These are phyloP conservation scores for Odonthalia washingtoniensis DNA, from an alignment of 31 red algal species.

Conservation along the genomic window DNA sequence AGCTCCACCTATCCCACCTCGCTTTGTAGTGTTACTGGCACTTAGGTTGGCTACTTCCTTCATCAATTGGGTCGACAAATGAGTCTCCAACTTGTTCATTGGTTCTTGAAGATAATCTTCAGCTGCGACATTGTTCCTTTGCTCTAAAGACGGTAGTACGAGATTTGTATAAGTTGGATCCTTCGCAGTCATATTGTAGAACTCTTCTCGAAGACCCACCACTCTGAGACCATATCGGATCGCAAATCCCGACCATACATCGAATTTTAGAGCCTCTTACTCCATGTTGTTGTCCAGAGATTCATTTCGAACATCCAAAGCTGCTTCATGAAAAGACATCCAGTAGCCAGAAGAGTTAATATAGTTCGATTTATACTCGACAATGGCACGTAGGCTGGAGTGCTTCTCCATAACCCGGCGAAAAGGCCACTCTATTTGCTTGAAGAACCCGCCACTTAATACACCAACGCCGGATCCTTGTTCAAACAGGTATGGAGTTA, in stretches of 20 bases:
- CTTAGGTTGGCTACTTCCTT: constrained; percentile 52
- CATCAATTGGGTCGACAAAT: constrained; percentile 24
- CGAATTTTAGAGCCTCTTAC: constrained; percentile 1
- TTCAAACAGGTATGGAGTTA: constrained; percentile 56
- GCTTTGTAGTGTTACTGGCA: constrained; percentile 38
- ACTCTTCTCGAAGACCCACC: not conserved
- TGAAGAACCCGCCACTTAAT: constrained; percentile 49
- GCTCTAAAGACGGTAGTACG: constrained; percentile 2
- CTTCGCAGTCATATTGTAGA: constrained; percentile 11
- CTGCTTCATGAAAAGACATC: constrained; percentile 52
- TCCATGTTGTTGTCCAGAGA: not conserved
- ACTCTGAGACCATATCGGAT: no score
- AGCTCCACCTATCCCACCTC: not conserved
- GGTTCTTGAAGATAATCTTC: not conserved
- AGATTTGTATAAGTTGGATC: constrained; percentile 8
- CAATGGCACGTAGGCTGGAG: constrained; percentile 7
- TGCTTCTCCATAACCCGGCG: constrained; percentile 12
- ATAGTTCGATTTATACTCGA: constrained; percentile 59
- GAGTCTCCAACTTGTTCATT: no score
- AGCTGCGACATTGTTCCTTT: not conserved
- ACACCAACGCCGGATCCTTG: constrained; percentile 6
- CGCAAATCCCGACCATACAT: not conserved
- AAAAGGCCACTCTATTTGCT: constrained; percentile 41
- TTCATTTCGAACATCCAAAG: constrained; percentile 29
- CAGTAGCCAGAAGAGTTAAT: constrained; percentile 52